Percentiles rank a stretch among this genome's conserved stretches.
These are phyloP conservation scores for Cicer judaicum DNA, from an alignment of 306 rosid species.

Conservation along the genomic window DNA sequence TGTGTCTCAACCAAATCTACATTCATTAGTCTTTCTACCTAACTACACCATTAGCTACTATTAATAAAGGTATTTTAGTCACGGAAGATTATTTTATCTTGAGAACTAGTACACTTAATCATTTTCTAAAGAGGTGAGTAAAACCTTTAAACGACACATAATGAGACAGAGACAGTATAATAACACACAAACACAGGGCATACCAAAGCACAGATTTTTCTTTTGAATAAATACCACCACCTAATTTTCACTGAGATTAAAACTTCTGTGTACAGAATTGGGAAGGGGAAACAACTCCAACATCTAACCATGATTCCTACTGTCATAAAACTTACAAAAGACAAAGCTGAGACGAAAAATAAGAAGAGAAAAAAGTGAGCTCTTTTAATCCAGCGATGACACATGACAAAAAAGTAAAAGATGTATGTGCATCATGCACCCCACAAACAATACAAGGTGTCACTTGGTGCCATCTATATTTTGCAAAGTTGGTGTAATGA, in stretches of 20 bases:
- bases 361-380: neutral
- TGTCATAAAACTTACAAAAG: neutral
- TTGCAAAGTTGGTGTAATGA: too few species aligned
- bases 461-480: too few species aligned
- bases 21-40: neutral
- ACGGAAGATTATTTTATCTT: neutral
- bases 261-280: neutral
- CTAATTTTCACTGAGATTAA: neutral
- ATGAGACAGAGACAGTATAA: neutral
- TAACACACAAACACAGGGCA: neutral
- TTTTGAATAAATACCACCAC: conserved; percentile 16
- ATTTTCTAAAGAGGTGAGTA: neutral
- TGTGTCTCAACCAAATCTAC: neutral
- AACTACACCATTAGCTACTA: neutral
- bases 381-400: conserved; percentile 35
- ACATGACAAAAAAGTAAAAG: conserved; percentile 26
- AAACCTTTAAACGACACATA: neutral
- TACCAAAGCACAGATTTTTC: neutral
- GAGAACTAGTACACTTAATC: neutral
- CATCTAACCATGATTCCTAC: conserved; percentile 2
- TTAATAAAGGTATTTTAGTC: neutral
- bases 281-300: conserved; percentile 16
- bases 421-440: conserved; percentile 7
- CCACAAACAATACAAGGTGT: too few species aligned
- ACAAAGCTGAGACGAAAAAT: conserved; percentile 4